Conservation (phyloP, 176 grass and related monocot species). For the Musa beccarii region DNA sequence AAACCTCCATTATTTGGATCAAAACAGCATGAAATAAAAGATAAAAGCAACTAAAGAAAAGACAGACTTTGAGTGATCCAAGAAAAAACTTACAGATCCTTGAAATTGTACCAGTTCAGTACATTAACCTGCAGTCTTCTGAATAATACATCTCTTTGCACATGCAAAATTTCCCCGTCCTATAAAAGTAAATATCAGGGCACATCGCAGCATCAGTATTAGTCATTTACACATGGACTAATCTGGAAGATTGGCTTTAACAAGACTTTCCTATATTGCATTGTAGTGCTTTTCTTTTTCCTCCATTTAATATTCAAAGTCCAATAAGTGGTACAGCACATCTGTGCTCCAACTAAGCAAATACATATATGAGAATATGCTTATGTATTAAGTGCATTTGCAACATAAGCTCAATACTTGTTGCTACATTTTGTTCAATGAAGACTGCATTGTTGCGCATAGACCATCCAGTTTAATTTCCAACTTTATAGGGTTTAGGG, state of each 20-base stretch:
- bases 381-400: neutral
- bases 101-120: too few relatives aligned
- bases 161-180: too few relatives aligned
- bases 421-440: neutral
- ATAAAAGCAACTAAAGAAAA: too few relatives aligned
- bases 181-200: too few relatives aligned
- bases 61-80: too few relatives aligned
- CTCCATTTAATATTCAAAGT: neutral
- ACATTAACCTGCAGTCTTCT: too few relatives aligned
- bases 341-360: neutral
- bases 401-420: neutral
- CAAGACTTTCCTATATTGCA: neutral
- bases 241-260: neutral
- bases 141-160: too few relatives aligned
- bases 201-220: too few relatives aligned
- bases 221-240: neutral
- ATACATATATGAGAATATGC: neutral
- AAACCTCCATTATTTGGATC: too few relatives aligned
- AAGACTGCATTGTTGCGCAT: neutral
- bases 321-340: neutral
- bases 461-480: slow-evolving; percentile 40
- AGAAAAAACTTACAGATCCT: too few relatives aligned
- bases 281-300: neutral
- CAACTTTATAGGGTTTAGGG: slow-evolving; percentile 25
- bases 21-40: too few relatives aligned